Base-by-base conservation (phyloP, 352 stramenopile genomes). In the Phytophthora foliorum region DNA sequence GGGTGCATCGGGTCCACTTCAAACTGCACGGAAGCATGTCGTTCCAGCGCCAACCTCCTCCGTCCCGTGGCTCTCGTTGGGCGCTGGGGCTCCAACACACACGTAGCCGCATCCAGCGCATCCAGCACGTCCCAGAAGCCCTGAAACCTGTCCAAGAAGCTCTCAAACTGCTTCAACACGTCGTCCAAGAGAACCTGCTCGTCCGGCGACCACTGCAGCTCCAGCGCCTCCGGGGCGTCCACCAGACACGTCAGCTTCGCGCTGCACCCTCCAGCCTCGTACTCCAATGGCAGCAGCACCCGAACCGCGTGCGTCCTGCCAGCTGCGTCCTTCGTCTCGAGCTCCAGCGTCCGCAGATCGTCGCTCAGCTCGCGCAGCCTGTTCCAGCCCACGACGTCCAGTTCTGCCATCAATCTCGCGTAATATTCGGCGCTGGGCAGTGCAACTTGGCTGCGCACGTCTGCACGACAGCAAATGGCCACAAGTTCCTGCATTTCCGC, bases 71-170 rank as follows among this genome's bases (percentile, higher is more conserved):
- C 81, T 57, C 88, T 81, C 5, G 82, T 89, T 5, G 88, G 82
- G 21, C 80, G 78, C 16, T 91, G 80, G 0, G 87, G 89, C 74
- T 96, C 87, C 27, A 96, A 44, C 9, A 96, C 89, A 63, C 86
- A 95, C 32, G 81, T 89, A 4, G 78, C 63, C 17, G 74, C 74
- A 73, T 95, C 88, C 2, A 96, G 24, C n/a, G 81, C 85, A 52
- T 96, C 88, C 13, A 96, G 45, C 0, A 81, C 80, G 44, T 92
- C 77, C 88, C 89, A 96, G 62, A 96, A 96, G 0, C n/a, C 36
- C 69, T 95, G 87, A 72, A 86, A 94, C 11, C 63, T 77, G 13
- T 68, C 63, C 6, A 94, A 61, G 34, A 93, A 90, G 13, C 25
- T 32, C 32, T 89, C 62, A 57, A 92, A 87, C 70, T 93, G 75